Percentiles rank a stretch among this genome's conserved stretches.
Conservation (phyloP, 1,284 basidiomycete genomes). For the Ganoderma sp. region DNA sequence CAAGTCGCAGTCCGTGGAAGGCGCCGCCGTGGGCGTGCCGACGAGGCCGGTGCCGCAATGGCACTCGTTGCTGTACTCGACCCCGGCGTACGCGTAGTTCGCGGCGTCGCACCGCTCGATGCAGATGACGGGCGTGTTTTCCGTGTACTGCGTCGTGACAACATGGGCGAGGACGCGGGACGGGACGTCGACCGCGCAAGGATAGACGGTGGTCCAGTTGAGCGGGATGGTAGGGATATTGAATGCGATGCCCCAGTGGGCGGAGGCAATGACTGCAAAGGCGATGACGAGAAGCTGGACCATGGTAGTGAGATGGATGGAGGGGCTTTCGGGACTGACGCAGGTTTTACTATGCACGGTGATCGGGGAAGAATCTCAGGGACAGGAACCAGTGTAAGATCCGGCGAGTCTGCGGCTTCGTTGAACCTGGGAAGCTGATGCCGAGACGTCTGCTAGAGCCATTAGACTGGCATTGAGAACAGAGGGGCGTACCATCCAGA, state of each 20-base stretch:
- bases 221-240: constrained; percentile 22
- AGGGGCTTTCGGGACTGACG: too few relatives aligned
- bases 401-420: too few relatives aligned
- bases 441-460: too few relatives aligned
- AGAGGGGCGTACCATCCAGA: too few relatives aligned
- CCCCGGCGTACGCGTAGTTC: constrained; percentile 34
- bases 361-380: too few relatives aligned
- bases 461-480: too few relatives aligned
- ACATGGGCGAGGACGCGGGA: constrained; percentile 29
- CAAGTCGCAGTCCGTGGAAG: constrained; percentile 31
- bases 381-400: too few relatives aligned
- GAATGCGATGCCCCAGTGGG: constrained; percentile 6
- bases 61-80: constrained; percentile 33
- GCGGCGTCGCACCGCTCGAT: constrained; percentile 29
- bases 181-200: constrained; percentile 30
- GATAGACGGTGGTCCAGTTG: constrained; percentile 24
- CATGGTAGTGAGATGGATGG: neutral
- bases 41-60: constrained; percentile 19
- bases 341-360: too few relatives aligned
- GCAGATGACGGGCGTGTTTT: constrained; percentile 34
- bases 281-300: neutral
- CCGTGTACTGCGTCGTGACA: constrained; percentile 23
- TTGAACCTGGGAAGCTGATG: too few relatives aligned
- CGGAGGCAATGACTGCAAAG: neutral
- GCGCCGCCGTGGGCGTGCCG: constrained; percentile 20